Evolutionary conservation across 1,284 basidiomycete genomes (phyloP), one percentile per base, ranked within the genome.

Genomic region (Leucoagaricus sp.): DNA sequence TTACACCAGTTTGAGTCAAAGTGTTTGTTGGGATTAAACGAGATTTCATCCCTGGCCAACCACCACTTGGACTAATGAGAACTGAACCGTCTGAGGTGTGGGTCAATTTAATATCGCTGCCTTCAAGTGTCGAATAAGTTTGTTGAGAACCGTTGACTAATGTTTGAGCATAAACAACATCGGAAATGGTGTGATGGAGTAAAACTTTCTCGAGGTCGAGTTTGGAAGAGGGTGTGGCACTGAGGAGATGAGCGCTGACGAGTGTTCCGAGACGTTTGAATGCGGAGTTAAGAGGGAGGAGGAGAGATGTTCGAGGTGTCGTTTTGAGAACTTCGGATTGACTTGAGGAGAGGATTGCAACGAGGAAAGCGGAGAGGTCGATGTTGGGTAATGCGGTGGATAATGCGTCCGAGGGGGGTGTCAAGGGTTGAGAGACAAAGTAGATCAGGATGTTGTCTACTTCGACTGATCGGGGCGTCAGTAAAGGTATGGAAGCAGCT

Each of bases 271-370:
- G 81, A 1, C 87, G 82, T 60, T 85, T 84, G 75, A 98, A 99
- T 0, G 94, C 97, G 26, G 78, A 72, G 67, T 99, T 98, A 41
- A 84, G 86, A 0, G 97, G 97, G 23, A 97, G 86, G 44, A 99
- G 83, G 60, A 95, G 84, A 1, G 94, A 92, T 4, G 91, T 88
- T 8, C 83, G 85, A 0, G 92, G 87, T 17, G 82, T 81, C 15
- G 71, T 79, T 62, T 86, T 87, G 44, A 96, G 75, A 10, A 74
- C 75, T 41, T 90, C 84, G 7, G 91, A 90, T 34, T 96, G 80
- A 10, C 84, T 84, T 2, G 92, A 89, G 1, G 95, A 92, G 67
- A 93, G 94, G 15, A 95, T 78, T 2, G 93, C 89, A 0, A 94
- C 94, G 40, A 98, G 83, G 74, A 96, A 99, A 1, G 89, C 87